Percentiles rank a stretch among this genome's conserved stretches.
Conservation (phyloP, 345 rosid genomes). For the Citrus australasica region DNA sequence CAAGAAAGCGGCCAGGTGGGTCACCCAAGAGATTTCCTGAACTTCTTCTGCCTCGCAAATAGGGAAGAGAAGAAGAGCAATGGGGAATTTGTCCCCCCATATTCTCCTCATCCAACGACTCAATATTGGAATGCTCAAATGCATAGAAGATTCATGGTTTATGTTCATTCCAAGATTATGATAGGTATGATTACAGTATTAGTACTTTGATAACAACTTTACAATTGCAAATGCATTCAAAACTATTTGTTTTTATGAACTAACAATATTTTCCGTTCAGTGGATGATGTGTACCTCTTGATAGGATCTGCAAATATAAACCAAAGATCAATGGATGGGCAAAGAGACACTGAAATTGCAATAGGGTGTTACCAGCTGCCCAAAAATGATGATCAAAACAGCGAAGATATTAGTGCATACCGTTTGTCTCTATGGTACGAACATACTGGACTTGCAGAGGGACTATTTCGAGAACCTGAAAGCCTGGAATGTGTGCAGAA, state of each 20-base stretch:
- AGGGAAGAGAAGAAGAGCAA: constrained; percentile 60
- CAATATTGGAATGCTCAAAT: constrained; percentile 81
- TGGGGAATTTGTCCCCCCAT: constrained; percentile 51
- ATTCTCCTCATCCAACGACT: constrained; percentile 51
- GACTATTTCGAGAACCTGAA: constrained; percentile 45
- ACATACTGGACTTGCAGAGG: constrained; percentile 51
- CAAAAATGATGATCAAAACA: constrained; percentile 6
- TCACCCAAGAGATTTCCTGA: constrained; percentile 78
- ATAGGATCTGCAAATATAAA: constrained; percentile 86
- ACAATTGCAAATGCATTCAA: not conserved
- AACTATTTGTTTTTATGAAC: not conserved
- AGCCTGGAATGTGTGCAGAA: constrained; percentile 53
- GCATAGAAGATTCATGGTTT: constrained; percentile 84
- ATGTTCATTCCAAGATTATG: constrained; percentile 95
- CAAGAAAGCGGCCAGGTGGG: constrained; percentile 39
- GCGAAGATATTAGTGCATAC: constrained; percentile 43
- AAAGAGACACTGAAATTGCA: constrained; percentile 83
- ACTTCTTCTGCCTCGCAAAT: constrained; percentile 88
- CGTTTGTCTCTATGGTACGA: constrained; percentile 75
- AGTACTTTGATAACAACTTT: not conserved
- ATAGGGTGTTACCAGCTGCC: constrained; percentile 66
- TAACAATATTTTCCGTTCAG: constrained; percentile 18
- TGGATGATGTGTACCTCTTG: constrained; percentile 65
- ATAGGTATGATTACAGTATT: constrained; percentile 47
- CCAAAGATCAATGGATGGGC: constrained; percentile 91